phyloP scores from a whole-genome alignment of 805 yeast species.

The Crinitomyces ghanaensis region DNA sequence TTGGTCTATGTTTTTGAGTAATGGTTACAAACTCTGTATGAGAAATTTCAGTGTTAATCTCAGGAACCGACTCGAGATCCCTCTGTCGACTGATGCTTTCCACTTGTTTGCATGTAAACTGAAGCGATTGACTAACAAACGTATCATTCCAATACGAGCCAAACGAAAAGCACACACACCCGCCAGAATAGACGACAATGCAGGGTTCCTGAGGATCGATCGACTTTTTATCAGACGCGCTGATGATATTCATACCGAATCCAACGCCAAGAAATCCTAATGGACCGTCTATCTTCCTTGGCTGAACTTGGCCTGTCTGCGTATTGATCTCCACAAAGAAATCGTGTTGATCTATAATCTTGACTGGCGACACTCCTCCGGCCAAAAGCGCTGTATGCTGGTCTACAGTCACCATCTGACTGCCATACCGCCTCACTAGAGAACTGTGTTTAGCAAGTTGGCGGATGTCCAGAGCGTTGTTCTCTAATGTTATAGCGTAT shows the following conservation, averaged over 20 bases:
- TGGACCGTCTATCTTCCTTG: slow-evolving; percentile 6
- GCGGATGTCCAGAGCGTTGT: neutral
- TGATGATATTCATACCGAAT: slow-evolving; percentile 33
- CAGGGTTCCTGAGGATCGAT: neutral
- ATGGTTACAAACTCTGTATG: slow-evolving; percentile 8
- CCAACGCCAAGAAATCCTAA: slow-evolving; percentile 43
- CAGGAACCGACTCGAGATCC: too few species aligned
- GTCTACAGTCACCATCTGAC: slow-evolving; percentile 27
- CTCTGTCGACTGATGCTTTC: too few species aligned
- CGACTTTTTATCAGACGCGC: neutral
- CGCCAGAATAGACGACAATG: slow-evolving; percentile 45
- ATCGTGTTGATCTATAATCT: slow-evolving; percentile 26
- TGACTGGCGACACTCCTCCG: slow-evolving; percentile 45
- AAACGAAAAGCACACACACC: slow-evolving; percentile 74
- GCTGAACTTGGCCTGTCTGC: neutral
- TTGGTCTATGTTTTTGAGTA: slow-evolving; percentile 15
- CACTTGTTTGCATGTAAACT: too few species aligned
- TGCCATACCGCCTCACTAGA: slow-evolving; percentile 31
- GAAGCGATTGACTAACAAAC: too few species aligned
- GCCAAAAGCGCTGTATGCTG: slow-evolving; percentile 32
- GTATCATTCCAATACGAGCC: slow-evolving; percentile 44
- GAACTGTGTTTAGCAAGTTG: neutral
- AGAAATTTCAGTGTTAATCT: too few species aligned
- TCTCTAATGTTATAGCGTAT: slow-evolving; percentile 9
- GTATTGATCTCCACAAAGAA: slow-evolving; percentile 27